Evolutionary conservation across 2,329 filamentous ascomycete genomes (phyloP).

Genomic region (Aspergillus brasiliensis): DNA sequence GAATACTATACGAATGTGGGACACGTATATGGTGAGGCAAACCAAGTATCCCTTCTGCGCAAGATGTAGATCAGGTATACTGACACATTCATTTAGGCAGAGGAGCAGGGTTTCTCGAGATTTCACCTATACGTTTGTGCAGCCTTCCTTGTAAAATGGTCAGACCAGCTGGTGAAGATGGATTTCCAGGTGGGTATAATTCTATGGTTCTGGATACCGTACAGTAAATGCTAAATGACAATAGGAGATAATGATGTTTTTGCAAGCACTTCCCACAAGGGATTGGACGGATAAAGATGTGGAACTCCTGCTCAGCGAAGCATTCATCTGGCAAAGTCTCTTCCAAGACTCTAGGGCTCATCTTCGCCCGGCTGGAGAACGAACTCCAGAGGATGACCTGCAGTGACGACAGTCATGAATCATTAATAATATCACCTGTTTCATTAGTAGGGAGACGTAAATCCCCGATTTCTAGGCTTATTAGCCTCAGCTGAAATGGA

Average conservation of each 20-base stretch:
- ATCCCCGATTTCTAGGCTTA: neutral
- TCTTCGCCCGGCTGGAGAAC: constrained; percentile 52
- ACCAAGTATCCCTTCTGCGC: neutral
- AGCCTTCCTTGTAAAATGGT: constrained; percentile 98
- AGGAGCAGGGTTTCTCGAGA: constrained; percentile 97
- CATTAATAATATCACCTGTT: constrained; percentile 26
- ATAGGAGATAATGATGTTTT: constrained; percentile 99
- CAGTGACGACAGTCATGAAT: constrained; percentile 39
- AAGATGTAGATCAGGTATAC: constrained; percentile 8
- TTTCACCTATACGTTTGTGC: constrained; percentile 99
- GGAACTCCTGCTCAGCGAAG: constrained; percentile 90
- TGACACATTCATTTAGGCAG: constrained; percentile 64
- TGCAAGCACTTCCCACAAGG: constrained; percentile 89
- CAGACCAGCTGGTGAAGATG: constrained; percentile 91
- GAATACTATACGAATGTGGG: constrained; percentile 99
- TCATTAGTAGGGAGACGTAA: constrained; percentile 14
- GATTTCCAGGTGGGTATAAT: constrained; percentile 68
- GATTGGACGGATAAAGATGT: constrained; percentile 98
- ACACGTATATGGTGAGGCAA: constrained; percentile 82
- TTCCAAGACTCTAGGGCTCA: constrained; percentile 95
- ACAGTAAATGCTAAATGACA: constrained; percentile 17
- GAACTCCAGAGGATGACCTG: constrained; percentile 36
- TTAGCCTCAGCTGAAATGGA: constrained; percentile 74
- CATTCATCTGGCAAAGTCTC: constrained; percentile 97
- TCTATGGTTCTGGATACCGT: neutral